phyloP scores from a whole-genome alignment of 1,139 yeast species.

The Geotrichum phurueaensis region DNA sequence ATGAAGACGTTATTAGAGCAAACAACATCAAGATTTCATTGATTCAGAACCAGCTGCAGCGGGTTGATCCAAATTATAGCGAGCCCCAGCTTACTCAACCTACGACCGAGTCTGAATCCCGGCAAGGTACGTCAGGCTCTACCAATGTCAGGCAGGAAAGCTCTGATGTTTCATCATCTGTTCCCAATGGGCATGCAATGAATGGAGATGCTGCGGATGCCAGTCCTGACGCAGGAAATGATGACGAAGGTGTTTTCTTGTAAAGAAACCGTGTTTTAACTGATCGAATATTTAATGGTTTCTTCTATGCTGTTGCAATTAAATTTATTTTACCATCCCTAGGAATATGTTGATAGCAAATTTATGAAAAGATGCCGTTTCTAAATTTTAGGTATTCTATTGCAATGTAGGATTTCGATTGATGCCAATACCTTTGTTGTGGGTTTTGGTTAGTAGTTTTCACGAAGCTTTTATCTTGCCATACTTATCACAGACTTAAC shows the following conservation, averaged over 20 bases:
- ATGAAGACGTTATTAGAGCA: constrained; percentile 7
- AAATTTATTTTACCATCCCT: background rate
- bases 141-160: background rate
- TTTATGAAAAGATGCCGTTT: no score
- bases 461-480: no score
- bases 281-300: background rate
- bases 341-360: background rate
- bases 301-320: background rate
- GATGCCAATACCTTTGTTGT: no score
- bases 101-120: background rate
- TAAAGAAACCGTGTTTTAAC: background rate
- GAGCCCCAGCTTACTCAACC: background rate
- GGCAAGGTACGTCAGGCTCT: background rate
- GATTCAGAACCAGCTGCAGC: constrained; percentile 1
- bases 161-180: background rate
- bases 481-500: no score
- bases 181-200: background rate
- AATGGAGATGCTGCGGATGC: background rate
- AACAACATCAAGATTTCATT: constrained; percentile 1
- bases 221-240: background rate
- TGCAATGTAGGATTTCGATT: no score
- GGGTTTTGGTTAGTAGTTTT: no score
- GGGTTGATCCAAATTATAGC: background rate
- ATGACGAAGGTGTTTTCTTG: background rate
- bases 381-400: no score